A percentile compares a stretch with the other conserved stretches of the same genome.
phyloP scores from a whole-genome alignment of 345 rosid species.

The Tarenaya hassleriana region DNA sequence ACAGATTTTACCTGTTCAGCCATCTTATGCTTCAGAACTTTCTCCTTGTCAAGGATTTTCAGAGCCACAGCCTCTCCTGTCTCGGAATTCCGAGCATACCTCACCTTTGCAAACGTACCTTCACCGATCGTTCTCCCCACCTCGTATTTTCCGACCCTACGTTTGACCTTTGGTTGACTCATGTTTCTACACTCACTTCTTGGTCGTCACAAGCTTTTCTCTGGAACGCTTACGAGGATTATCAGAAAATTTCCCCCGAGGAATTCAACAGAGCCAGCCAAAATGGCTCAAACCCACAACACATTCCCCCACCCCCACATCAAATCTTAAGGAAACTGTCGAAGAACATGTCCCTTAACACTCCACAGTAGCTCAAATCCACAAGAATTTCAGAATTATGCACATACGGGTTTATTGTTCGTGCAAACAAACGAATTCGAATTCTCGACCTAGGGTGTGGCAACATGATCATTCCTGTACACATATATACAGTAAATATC shows the following conservation, averaged over 20 bases:
- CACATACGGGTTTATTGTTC: too few species aligned
- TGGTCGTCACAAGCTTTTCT: slow-evolving; percentile 13
- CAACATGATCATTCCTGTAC: too few species aligned
- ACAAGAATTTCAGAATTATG: too few species aligned
- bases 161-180: slow-evolving; percentile 45
- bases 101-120: slow-evolving; percentile 77
- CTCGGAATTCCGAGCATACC: slow-evolving; percentile 58
- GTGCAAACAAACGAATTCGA: too few species aligned
- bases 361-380: too few species aligned
- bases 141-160: slow-evolving; percentile 90
- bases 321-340: too few species aligned
- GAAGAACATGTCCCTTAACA: too few species aligned
- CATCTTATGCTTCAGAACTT: slow-evolving; percentile 78
- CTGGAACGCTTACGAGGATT: background rate
- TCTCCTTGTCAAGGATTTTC: slow-evolving; percentile 86
- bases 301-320: too few species aligned
- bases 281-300: too few species aligned
- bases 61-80: slow-evolving; percentile 74
- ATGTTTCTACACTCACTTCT: slow-evolving; percentile 13
- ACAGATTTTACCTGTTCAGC: slow-evolving; percentile 52
- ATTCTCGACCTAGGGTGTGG: too few species aligned
- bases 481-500: too few species aligned
- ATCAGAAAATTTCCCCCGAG: background rate
- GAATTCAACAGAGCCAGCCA: slow-evolving; percentile 1
- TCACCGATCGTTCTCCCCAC: slow-evolving; percentile 75